Evolutionary conservation across 257 asterid species (phyloP), one percentile per base, ranked within the genome.

Genomic region (Dorcoceras hygrometricum): DNA sequence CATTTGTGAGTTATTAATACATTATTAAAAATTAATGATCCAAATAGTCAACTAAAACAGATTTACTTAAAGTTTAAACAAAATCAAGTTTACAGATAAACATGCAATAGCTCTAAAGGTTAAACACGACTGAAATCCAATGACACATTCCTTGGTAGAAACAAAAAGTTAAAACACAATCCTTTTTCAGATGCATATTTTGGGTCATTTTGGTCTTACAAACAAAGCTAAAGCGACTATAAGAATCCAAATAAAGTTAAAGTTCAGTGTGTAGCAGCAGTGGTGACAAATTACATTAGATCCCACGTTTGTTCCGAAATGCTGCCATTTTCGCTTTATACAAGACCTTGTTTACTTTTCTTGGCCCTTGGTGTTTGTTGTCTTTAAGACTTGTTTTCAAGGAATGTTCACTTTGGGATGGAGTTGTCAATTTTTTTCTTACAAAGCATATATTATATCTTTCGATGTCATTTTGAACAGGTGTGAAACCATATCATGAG

Each of bases 161-260:
- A 39, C 14, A 11, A 39, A 39, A 39, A 6, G 50, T 12, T 39
- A 39, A 29, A 39, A 39, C 50, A 39, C 50, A 12, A 14, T 2
- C 50, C 3, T 22, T 67, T 56, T 14, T 2, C 43, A 59, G 23
- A 23, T 68, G 58, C 20, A 58, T 68, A 69, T 43, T n/a, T 65
- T 80, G 79, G 65, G 81, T 65, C 75, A 76, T 72, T 34, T 75
- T 73, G 84, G 82, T 83, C 81, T 66, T 66, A 61, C 60, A 71
- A 75, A 59, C 83, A 81, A 81, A 83, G 86, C 59, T 68, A 84
- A 83, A 84, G 84, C 75, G 58, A 65, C 48, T 57, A 73, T 71
- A 80, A 69, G 73, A 46, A 60, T 25, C 25, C 62, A 65, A 51
- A 71, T 71, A 82, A 82, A 79, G 84, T 67, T 79, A 79, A 70